Base-by-base conservation (phyloP, 768 basidiomycete genomes). In the Nidula microcarpa region DNA sequence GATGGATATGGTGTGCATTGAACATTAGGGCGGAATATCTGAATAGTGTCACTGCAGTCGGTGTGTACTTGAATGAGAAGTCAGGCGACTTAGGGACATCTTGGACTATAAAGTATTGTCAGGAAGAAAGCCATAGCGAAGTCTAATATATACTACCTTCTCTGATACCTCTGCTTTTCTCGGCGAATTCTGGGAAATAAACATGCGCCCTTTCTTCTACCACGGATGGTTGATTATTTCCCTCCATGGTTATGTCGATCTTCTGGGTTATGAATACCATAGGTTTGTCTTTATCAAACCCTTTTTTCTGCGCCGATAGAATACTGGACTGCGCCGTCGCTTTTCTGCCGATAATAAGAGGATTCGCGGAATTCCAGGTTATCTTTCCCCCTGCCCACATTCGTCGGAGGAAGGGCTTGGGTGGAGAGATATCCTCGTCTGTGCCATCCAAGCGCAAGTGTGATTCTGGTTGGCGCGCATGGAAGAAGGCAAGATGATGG, bases 1-100 rank as follows among this genome's bases (percentile, higher is more conserved):
- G 78, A 67, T 94, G 91, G 57, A 94, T 89, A 58, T 84, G 78
- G 58, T 94, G 91, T 10, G 82, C 88, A 60, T 94, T 94, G 72
- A 91, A 91, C 58, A 86, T 93, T 18, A 94, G 73, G 16, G 91
- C 89, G 4, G 90, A 93, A 69, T 87, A 94, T 18, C 90, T 84
- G 73, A 94, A 94, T 17, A 94, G 72, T 0, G 87, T 90, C 7
- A 85, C 83, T 35, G 82, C 68, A 23, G 79, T 82, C 3, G 91
- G 91, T 11, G 69, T 80, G 62, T 84, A 91, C 33, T 70, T 74
- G 65, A 90, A 85, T 4, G 81, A 77, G 64, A 89, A 85, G 56
- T 85, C 80, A 23, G 70, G 55, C 0, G 74, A 65, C 3, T 61
- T 55, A 10, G 84, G 84, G 16, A 85, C 61, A 54, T 71, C 76